Conservation (phyloP, 257 asterid genomes). For the Thymus quinquecostatus region DNA sequence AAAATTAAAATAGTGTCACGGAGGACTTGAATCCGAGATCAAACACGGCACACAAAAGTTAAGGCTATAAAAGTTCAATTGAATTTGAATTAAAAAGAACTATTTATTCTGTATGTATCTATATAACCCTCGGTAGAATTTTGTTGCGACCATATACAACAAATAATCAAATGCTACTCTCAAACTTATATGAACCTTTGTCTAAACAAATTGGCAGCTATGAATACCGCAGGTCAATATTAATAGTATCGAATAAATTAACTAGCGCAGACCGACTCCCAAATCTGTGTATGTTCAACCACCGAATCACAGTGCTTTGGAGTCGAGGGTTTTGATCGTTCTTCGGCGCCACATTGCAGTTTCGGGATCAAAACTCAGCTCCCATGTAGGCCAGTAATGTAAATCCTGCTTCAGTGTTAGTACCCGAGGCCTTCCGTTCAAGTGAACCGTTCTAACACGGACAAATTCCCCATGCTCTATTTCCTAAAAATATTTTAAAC, state of each 20-base stretch:
- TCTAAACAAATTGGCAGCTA: conserved; percentile 31
- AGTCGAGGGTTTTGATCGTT: conserved; percentile 62
- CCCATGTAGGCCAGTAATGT: conserved; percentile 99
- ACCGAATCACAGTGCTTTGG: conserved; percentile 34
- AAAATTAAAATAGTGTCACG: too few relatives aligned
- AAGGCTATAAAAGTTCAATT: too few relatives aligned
- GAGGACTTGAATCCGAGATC: too few relatives aligned
- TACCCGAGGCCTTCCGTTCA: conserved; percentile 93
- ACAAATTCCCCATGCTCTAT: conserved; percentile 90
- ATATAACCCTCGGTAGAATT: background rate
- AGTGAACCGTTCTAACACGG: conserved; percentile 81
- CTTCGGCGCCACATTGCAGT: conserved; percentile 83
- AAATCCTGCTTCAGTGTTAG: conserved; percentile 93
- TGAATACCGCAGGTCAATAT: background rate
- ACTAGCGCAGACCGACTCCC: conserved; percentile 8
- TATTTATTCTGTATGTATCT: too few relatives aligned
- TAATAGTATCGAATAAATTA: conserved; percentile 11
- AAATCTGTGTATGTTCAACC: background rate
- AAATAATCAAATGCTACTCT: conserved; percentile 27
- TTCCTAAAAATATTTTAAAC: conserved; percentile 46
- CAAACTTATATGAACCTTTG: conserved; percentile 11
- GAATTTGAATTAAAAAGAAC: too few relatives aligned
- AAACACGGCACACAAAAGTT: too few relatives aligned
- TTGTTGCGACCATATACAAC: conserved; percentile 30
- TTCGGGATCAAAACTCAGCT: conserved; percentile 79